Evolutionary conservation across 805 yeast genomes (phyloP), one percentile per base, ranked within the genome.

Genomic region (Kockiozyma suomiensis): DNA sequence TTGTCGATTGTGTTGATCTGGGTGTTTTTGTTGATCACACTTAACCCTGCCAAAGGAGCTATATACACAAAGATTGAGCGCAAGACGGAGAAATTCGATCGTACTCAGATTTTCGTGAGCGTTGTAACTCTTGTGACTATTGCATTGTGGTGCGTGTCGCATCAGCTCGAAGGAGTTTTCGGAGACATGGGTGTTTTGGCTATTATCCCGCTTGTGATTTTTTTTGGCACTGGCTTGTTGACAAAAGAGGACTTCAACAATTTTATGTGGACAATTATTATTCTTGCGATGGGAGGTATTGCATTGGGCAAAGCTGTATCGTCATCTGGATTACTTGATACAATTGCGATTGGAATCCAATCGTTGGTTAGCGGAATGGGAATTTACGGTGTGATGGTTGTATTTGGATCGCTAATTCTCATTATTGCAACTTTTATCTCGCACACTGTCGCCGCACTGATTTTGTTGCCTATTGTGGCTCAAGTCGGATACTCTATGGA

Each of bases 161-260:
- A 88, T 41, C 82, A 83, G 69, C 75, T 92, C 10, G 85, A 87
- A 58, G 83, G 82, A 0, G 70, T 84, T 1, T 84, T 93, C 70
- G 99, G 99, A 35, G 97, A 92, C 68, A 90, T 92, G 94, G 99
- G 99, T n/a, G 86, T 92, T 65, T 85, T 94, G 61, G 96, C 98
- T 0, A 80, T 94, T 57, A 81, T 92, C 17, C 97, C 99, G 10
- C 82, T 93, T 69, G 81, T 91, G n/a, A 75, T 90, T n/a, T 86
- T 93, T 70, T 93, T 93, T 70, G 98, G 97, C 4, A 84, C 97
- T 0, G 97, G 97, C 0, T 75, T 92, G 19, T 77, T 93, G 61
- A 84, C 88, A 7, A 86, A 91, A 1, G 97, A 92, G 58, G 99
- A 93, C 71, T 91, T 93, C 74, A 93, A 94, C 75, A 93, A 90